phyloP scores from a whole-genome alignment of 768 basidiomycete species.

The Lentinula lateritia region DNA sequence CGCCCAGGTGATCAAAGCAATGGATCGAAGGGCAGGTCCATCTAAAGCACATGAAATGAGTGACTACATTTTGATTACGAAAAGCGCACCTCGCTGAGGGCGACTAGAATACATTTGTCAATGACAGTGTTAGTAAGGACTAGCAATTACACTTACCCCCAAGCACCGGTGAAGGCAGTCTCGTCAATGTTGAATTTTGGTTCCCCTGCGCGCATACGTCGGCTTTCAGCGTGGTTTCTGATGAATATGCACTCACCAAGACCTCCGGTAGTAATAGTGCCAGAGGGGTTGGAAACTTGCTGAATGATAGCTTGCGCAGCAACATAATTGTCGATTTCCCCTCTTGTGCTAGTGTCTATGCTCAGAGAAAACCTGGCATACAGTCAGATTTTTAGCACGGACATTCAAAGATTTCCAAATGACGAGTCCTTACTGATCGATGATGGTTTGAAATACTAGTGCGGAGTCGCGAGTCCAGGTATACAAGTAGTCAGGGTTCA shows the following conservation, averaged over 20 bases:
- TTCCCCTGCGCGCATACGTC: constrained; percentile 24
- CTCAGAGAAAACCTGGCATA: constrained; percentile 33
- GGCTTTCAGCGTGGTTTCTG: neutral
- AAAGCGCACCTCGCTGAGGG: constrained; percentile 52
- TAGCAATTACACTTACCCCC: constrained; percentile 33
- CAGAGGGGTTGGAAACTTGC: constrained; percentile 66
- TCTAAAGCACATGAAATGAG: constrained; percentile 25
- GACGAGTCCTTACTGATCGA: constrained; percentile 42
- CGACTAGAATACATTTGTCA: constrained; percentile 23
- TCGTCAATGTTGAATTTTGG: constrained; percentile 57
- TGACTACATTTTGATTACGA: neutral
- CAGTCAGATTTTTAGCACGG: constrained; percentile 20
- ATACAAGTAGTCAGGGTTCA: constrained; percentile 59
- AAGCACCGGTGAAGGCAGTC: constrained; percentile 52
- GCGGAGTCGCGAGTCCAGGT: constrained; percentile 77
- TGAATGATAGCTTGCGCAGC: constrained; percentile 53
- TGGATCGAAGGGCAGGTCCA: constrained; percentile 72
- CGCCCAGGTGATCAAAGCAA: constrained; percentile 63
- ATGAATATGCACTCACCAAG: constrained; percentile 57
- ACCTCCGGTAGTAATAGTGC: constrained; percentile 59
- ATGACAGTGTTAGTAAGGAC: neutral
- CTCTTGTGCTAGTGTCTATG: constrained; percentile 44
- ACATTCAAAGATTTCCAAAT: constrained; percentile 11
- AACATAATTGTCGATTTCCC: constrained; percentile 55
- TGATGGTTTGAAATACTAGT: constrained; percentile 59